Evolutionary conservation across 345 rosid genomes (phyloP).

Genomic region (Limnanthes douglasii): DNA sequence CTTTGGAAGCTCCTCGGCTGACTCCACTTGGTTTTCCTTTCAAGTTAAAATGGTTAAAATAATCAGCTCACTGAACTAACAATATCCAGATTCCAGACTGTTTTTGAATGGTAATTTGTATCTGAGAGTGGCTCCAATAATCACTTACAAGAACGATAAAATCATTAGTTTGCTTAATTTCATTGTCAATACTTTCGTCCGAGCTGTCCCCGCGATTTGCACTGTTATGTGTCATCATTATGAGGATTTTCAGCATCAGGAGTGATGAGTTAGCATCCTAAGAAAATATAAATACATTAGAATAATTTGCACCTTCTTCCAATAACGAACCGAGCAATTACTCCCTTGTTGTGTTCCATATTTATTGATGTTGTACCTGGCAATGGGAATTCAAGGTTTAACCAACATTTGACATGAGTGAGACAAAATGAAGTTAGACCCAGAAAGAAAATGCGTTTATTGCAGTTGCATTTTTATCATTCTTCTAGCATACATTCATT

Average conservation of each 20-base stretch:
- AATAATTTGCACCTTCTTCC: constrained; percentile 63
- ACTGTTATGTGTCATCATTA: constrained; percentile 24
- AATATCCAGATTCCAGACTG: not conserved
- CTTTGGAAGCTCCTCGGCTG: constrained; percentile 37
- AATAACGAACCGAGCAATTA: constrained; percentile 64
- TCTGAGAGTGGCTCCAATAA: constrained; percentile 1
- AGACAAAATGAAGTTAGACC: too few species aligned
- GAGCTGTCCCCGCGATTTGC: constrained; percentile 48
- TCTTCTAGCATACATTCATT: too few species aligned
- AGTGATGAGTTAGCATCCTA: not conserved
- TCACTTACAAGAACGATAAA: constrained; percentile 52
- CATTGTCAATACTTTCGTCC: constrained; percentile 46
- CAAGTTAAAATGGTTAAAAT: constrained; percentile 1
- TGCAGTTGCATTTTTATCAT: too few species aligned
- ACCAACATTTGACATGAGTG: too few species aligned
- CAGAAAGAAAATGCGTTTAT: too few species aligned
- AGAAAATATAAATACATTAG: constrained; percentile 3
- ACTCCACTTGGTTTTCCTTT: constrained; percentile 56
- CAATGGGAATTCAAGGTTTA: constrained; percentile 2
- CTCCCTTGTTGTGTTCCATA: constrained; percentile 59
- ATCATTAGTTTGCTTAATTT: constrained; percentile 53
- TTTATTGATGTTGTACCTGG: constrained; percentile 47
- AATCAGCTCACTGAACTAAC: constrained; percentile 8
- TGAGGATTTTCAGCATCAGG: constrained; percentile 2
- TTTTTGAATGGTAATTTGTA: constrained; percentile 2